Base-by-base conservation (phyloP, 805 yeast genomes). In the Tetrapisispora phaffii region DNA sequence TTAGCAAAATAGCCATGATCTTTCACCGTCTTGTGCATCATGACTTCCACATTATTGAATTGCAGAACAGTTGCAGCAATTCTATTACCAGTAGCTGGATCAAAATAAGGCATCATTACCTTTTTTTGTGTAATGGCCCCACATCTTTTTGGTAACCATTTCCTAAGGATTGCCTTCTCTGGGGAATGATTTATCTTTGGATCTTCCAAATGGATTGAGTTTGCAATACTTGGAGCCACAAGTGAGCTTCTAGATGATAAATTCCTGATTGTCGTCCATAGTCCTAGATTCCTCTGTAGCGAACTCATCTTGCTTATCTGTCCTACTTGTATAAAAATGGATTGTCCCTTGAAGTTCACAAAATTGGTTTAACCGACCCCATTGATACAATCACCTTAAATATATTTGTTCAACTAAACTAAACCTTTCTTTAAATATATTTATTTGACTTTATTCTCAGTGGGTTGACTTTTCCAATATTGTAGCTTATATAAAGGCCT, bases 101-200 rank as follows among this genome's bases (percentile, higher is more conserved):
- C 80, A 58, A 75, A 90, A 75, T 79, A 85, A 15, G 93, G 79
- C 42, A 88, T 79, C 96, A 90, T 90, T 16, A 97, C 97, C 47
- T 82, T 72, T 62, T 93, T 93, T 51, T 79, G 69, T 1, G 94
- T 95, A 24, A 90, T 67, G 19, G 86, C 69, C 12, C 98, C 98
- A 7, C 95, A 80, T 65, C 98, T 79, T 37, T 66, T 63, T 24
- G 87, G 79, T 31, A 90, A 70, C 62, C 80, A 74, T 60, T 80
- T 83, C 63, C 97, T 76, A 42, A 71, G 67, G 58, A 86, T 81
- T 29, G 85, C 80, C 40, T 75, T 73, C 50, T 75, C 85, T 32
- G 80, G 79, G 3, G 90, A 74, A 60, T 82, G 87, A 57, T 76
- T 74, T 36, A 80, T 71, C 32, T 42, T 48, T 15, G 71, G 65